Evolutionary conservation across 306 rosid genomes (phyloP).

Genomic region (Trifolium subterraneum): DNA sequence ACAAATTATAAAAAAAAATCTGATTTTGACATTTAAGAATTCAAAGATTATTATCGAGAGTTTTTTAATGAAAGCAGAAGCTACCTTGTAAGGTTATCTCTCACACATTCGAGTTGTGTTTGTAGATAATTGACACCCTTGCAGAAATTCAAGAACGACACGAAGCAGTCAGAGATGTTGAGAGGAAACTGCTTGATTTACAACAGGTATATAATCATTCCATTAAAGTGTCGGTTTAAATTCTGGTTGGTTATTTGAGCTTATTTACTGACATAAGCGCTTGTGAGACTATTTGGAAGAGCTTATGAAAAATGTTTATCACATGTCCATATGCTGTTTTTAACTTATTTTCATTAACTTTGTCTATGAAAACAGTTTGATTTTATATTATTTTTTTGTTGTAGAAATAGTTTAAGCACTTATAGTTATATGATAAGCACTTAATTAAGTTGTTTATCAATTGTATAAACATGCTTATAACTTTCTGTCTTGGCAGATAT

Average conservation of each 20-base stretch:
- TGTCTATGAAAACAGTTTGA: too few species aligned
- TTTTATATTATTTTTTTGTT: background rate
- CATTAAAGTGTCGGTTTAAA: background rate
- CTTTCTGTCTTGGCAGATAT: slow-evolving; percentile 64
- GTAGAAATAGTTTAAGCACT: background rate
- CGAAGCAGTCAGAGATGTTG: slow-evolving; percentile 88
- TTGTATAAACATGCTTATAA: too few species aligned
- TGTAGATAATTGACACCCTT: slow-evolving; percentile 84
- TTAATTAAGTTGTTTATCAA: too few species aligned
- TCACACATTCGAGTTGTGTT: slow-evolving; percentile 33
- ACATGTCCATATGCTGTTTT: too few species aligned
- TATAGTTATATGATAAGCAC: too few species aligned
- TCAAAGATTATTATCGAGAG: background rate
- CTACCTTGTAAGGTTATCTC: slow-evolving; percentile 12
- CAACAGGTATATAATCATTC: slow-evolving; percentile 66
- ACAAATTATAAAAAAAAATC: background rate
- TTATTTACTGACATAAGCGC: too few species aligned
- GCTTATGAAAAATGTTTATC: too few species aligned
- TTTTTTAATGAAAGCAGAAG: background rate
- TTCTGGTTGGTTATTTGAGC: too few species aligned
- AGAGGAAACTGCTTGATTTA: slow-evolving; percentile 87
- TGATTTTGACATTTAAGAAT: background rate
- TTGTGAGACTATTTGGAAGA: too few species aligned
- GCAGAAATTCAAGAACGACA: slow-evolving; percentile 98
- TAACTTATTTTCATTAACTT: too few species aligned